Percentiles rank a stretch among this genome's conserved stretches.
Conservation (phyloP, 2,329 filamentous ascomycete genomes). For the Verticillium nonalfalfae region DNA sequence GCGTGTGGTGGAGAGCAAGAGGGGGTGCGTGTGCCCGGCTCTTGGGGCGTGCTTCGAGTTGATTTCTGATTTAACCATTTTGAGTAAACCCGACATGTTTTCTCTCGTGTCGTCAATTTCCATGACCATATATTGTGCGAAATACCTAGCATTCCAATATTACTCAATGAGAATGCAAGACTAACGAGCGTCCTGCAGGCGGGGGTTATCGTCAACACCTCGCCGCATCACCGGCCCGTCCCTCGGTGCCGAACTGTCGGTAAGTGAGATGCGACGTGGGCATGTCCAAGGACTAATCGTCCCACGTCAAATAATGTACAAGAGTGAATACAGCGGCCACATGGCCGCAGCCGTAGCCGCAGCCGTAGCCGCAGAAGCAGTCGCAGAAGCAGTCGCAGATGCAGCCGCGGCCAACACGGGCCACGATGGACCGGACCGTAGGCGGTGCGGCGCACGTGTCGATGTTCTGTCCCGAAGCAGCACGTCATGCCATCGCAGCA, state of each 20-base stretch:
- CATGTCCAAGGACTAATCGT: conserved; percentile 2
- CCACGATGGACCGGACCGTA: not conserved
- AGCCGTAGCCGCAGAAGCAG: not conserved
- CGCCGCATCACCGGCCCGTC: conserved; percentile 2
- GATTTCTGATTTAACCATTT: not conserved
- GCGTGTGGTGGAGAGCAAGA: not conserved
- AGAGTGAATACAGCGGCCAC: not conserved
- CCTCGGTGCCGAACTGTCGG: conserved; percentile 1
- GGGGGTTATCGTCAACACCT: conserved; percentile 2
- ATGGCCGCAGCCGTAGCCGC: not conserved
- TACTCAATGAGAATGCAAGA: not conserved
- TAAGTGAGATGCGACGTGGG: conserved; percentile 1
- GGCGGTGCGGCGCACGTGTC: not conserved
- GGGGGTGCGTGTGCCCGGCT: not conserved
- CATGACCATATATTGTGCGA: not conserved
- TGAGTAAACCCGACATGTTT: not conserved
- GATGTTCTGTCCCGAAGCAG: not conserved
- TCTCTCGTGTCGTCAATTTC: not conserved
- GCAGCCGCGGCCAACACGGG: not conserved
- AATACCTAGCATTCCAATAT: not conserved
- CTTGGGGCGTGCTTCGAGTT: not conserved
- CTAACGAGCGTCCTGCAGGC: not conserved
- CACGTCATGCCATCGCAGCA: conserved; percentile 36
- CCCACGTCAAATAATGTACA: not conserved
- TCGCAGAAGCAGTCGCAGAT: not conserved